Base-by-base conservation (phyloP, 1,284 basidiomycete genomes). In the Fistulinella staudtii region DNA sequence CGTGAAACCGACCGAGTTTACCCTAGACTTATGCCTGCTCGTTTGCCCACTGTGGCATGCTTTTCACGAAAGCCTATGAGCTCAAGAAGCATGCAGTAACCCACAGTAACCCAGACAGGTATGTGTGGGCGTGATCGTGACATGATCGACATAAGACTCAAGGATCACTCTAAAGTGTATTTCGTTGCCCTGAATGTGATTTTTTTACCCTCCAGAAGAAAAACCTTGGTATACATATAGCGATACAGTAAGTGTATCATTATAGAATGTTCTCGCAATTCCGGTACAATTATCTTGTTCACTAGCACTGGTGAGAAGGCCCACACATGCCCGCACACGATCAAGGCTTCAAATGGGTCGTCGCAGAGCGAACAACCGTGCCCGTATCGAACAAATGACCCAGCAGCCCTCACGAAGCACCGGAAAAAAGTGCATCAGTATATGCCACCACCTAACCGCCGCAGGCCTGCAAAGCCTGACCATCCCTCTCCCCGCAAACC, bases 361-460 rank as follows among this genome's bases (percentile, higher is more conserved):
- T 11, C 29, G 6, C n/a, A 48, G 6, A 3, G 2, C 9, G 38
- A 43, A 29, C 18, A 29, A n/a, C 41, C 9, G 0, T 62, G 60
- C 35, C 27, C 46, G 1, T 66, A 51, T 35, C 45, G 31, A 36
- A 62, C 60, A 1, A 38, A 52, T 4, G 64, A 66, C 24, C 64
- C 64, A 2, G 61, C 63, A 0, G 49, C 56, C 27, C 39, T 63
- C 14, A 50, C 63, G 2, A 63, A 44, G 35, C 62, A 66, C 34
- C 53, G 64, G 1, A 60, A 61, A 31, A 42, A 34, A 13, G 18
- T 18, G 5, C 62, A 65, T n/a, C 52, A 45, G 2, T 51, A 66
- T 27, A 31, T 57, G 6, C 53, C 53, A 4, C 47, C 40, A 5
- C 20, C 35, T 2, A 35, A 27, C 18, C 61, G 55, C 18, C 15